phyloP scores from a whole-genome alignment of 257 asterid genomes.

The Nicotiana obtusifolia region DNA sequence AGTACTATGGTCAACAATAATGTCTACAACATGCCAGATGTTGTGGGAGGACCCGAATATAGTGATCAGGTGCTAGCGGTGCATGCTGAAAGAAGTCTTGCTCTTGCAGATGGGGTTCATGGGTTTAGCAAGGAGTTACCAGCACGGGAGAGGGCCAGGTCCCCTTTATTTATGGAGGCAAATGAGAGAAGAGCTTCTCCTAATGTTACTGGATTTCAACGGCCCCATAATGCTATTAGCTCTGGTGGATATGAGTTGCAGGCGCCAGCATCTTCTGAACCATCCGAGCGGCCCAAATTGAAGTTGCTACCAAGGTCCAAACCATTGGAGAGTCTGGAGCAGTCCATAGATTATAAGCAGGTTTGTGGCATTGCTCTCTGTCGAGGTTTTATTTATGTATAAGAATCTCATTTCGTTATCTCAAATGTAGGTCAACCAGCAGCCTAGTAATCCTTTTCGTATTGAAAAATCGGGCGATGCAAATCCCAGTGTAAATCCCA shows the following conservation, averaged over 20 bases:
- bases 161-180: slow-evolving; percentile 33
- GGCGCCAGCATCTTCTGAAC: slow-evolving; percentile 42
- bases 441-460: slow-evolving; percentile 29
- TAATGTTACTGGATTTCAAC: slow-evolving; percentile 30
- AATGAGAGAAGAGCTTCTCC: slow-evolving; percentile 32
- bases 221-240: slow-evolving; percentile 24
- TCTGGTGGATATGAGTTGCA: slow-evolving; percentile 35
- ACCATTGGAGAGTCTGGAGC: slow-evolving; percentile 55
- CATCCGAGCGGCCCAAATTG: slow-evolving; percentile 69
- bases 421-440: slow-evolving; percentile 38
- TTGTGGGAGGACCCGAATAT: slow-evolving; percentile 25
- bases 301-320: slow-evolving; percentile 91
- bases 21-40: slow-evolving; percentile 30
- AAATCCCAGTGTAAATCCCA: slow-evolving; percentile 29
- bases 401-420: slow-evolving; percentile 6
- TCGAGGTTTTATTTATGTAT: neutral
- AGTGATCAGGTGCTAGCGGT: slow-evolving; percentile 27
- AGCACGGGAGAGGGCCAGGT: slow-evolving; percentile 36
- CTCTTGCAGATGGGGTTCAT: slow-evolving; percentile 39
- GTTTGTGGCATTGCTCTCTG: slow-evolving; percentile 23
- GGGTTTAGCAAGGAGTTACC: slow-evolving; percentile 37
- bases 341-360: slow-evolving; percentile 42
- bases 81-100: slow-evolving; percentile 50
- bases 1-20: slow-evolving; percentile 20
- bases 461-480: slow-evolving; percentile 30